A percentile compares a stretch with the other conserved stretches of the same genome.
These are phyloP conservation scores for Phaeosphaeriaceae sp. DNA, from an alignment of 2,329 filamentous ascomycete genomes.

Conservation along the genomic window DNA sequence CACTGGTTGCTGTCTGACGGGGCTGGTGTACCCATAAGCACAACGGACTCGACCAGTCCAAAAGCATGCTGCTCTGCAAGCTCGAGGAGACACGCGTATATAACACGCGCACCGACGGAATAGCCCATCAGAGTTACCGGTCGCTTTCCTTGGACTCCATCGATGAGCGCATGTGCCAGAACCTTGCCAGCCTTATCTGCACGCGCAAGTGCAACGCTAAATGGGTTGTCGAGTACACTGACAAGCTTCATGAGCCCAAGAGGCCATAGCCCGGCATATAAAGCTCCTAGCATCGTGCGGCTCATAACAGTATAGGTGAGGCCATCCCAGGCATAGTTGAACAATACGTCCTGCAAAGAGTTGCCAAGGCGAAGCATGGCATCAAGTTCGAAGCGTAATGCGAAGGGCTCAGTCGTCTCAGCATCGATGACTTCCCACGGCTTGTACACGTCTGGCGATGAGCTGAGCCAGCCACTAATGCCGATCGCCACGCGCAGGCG, in stretches of 20 bases:
- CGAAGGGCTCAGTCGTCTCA: slow-evolving; percentile 75
- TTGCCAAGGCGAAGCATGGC: slow-evolving; percentile 77
- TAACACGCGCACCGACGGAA: slow-evolving; percentile 78
- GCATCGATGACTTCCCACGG: slow-evolving; percentile 79
- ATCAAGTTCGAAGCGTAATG: slow-evolving; percentile 80
- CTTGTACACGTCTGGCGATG: slow-evolving; percentile 71
- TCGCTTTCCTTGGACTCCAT: slow-evolving; percentile 79
- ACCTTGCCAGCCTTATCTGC: slow-evolving; percentile 82
- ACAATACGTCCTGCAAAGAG: slow-evolving; percentile 77
- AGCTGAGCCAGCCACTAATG: slow-evolving; percentile 79
- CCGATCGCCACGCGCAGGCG: slow-evolving; percentile 76
- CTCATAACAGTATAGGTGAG: slow-evolving; percentile 77
- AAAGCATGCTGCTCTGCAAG: slow-evolving; percentile 81
- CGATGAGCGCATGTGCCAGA: slow-evolving; percentile 80
- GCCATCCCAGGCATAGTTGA: slow-evolving; percentile 76
- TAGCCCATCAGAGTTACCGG: slow-evolving; percentile 83
- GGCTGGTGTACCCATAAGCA: slow-evolving; percentile 81
- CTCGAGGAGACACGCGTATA: slow-evolving; percentile 78
- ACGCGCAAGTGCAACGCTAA: slow-evolving; percentile 74
- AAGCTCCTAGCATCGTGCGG: slow-evolving; percentile 55
- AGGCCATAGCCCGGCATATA: slow-evolving; percentile 56
- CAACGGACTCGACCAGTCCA: slow-evolving; percentile 80
- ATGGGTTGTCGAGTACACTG: slow-evolving; percentile 78
- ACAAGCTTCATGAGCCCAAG: slow-evolving; percentile 54
- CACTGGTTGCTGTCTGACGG: slow-evolving; percentile 75